Evolutionary conservation across 306 rosid genomes (phyloP).

Genomic region (Oemleria cerasiformis): DNA sequence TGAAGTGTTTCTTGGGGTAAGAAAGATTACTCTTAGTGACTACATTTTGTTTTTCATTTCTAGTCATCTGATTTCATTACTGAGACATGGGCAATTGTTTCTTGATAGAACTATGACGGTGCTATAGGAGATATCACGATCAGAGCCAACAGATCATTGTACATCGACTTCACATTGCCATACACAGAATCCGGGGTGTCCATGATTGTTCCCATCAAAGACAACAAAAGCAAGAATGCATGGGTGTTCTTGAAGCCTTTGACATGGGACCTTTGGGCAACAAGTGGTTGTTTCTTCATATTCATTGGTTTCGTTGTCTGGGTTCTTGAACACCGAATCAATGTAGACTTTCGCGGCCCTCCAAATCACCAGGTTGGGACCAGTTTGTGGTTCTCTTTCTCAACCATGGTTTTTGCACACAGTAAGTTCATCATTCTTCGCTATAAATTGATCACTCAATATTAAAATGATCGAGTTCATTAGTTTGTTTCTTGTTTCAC

Average conservation of each 20-base stretch:
- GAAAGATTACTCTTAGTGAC: too few relatives aligned
- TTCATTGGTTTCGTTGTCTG: constrained; percentile 34
- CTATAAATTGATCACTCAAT: background rate
- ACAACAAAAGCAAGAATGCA: constrained; percentile 9
- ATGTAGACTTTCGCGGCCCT: constrained; percentile 30
- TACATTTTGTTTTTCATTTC: background rate
- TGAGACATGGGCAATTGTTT: background rate
- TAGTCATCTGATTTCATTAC: background rate
- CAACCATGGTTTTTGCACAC: constrained; percentile 16
- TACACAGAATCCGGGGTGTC: constrained; percentile 23
- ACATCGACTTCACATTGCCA: constrained; percentile 36
- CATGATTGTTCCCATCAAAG: constrained; percentile 23
- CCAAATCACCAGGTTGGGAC: constrained; percentile 23
- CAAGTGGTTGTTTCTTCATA: constrained; percentile 23
- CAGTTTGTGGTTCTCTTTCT: constrained; percentile 18
- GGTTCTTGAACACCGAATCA: constrained; percentile 37
- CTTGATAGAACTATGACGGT: constrained; percentile 18
- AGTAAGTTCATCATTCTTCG: background rate
- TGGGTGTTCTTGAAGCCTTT: constrained; percentile 41
- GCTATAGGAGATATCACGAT: constrained; percentile 33
- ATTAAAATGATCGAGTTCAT: background rate
- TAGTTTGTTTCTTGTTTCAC: background rate
- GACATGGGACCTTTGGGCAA: constrained; percentile 30
- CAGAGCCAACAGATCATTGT: constrained; percentile 11
- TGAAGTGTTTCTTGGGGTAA: constrained; percentile 25